Conservation (phyloP, 163 green algal species). For the Botryococcus braunii region DNA sequence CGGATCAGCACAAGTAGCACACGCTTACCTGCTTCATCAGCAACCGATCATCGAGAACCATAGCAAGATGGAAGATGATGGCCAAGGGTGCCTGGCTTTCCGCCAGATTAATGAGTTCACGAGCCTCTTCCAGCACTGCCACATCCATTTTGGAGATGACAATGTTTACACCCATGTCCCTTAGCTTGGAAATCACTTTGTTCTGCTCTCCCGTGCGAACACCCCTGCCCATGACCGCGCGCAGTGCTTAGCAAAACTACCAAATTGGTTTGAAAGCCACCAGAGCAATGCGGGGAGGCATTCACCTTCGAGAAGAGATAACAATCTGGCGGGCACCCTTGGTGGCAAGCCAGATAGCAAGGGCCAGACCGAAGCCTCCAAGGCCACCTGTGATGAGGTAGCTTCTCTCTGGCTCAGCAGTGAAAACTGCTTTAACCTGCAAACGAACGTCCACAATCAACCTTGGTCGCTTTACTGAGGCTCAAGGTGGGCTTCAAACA, state of each 20-base stretch:
- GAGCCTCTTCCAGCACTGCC: background rate
- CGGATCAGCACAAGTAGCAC: no score
- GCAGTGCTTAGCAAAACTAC: background rate
- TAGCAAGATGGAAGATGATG: slow-evolving; percentile 16
- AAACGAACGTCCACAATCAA: no score
- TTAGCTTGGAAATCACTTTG: slow-evolving; percentile 9
- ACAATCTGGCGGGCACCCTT: slow-evolving; percentile 5
- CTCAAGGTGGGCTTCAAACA: no score
- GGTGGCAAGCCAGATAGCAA: slow-evolving; percentile 6
- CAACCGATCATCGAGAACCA: slow-evolving; percentile 7
- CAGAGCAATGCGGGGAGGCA: background rate
- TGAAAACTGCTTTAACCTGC: background rate
- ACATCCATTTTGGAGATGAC: slow-evolving; percentile 8
- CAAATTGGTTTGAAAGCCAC: no score
- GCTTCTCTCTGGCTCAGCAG: slow-evolving; percentile 1
- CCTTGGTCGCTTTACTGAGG: no score
- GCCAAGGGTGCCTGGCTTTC: slow-evolving; percentile 5
- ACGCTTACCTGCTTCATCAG: slow-evolving; percentile 10
- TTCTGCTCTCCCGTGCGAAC: slow-evolving; percentile 10
- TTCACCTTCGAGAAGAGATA: slow-evolving; percentile 10
- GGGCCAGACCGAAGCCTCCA: slow-evolving; percentile 13
- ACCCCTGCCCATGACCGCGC: slow-evolving; percentile 1
- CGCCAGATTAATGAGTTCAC: background rate
- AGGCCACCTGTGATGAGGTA: slow-evolving; percentile 14
- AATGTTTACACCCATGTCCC: background rate